A percentile compares a stretch with the other conserved stretches of the same genome.
These are phyloP conservation scores for Torulaspora franciscae DNA, from an alignment of 805 yeast species.

Conservation along the genomic window DNA sequence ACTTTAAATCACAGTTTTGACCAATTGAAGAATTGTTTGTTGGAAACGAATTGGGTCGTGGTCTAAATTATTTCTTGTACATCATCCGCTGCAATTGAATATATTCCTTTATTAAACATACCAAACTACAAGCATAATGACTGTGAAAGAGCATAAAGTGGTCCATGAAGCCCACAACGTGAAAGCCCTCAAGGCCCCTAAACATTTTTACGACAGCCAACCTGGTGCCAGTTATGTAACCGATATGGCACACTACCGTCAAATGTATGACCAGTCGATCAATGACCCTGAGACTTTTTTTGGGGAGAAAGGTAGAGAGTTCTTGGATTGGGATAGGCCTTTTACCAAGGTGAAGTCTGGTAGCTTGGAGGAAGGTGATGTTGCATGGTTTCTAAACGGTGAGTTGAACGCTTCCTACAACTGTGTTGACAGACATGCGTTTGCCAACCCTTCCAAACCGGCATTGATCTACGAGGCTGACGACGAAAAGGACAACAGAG, in stretches of 20 bases:
- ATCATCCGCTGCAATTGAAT: conserved; percentile 1
- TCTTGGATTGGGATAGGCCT: conserved; percentile 72
- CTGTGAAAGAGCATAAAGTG: conserved; percentile 32
- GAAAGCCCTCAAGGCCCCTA: conserved; percentile 35
- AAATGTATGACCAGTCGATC: conserved; percentile 73
- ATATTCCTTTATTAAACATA: conserved; percentile 2
- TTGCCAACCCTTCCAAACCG: conserved; percentile 75
- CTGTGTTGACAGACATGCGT: conserved; percentile 94
- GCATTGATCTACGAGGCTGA: conserved; percentile 93
- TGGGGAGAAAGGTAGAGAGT: conserved; percentile 69
- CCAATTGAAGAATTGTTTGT: not conserved
- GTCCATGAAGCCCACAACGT: conserved; percentile 42
- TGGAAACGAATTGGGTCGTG: not conserved
- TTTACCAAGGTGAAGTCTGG: conserved; percentile 51
- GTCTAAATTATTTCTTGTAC: not conserved
- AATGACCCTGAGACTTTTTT: conserved; percentile 78
- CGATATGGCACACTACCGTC: conserved; percentile 62
- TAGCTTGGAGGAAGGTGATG: conserved; percentile 66
- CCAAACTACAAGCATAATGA: conserved; percentile 10
- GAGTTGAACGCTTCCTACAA: conserved; percentile 89
- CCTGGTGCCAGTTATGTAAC: conserved; percentile 46
- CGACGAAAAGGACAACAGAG: conserved; percentile 67
- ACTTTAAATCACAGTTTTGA: not conserved
- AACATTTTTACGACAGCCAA: conserved; percentile 39
- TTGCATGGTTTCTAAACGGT: conserved; percentile 94